Base-by-base conservation (phyloP, 805 yeast species). In the Cyberlindnera subsufficiens region DNA sequence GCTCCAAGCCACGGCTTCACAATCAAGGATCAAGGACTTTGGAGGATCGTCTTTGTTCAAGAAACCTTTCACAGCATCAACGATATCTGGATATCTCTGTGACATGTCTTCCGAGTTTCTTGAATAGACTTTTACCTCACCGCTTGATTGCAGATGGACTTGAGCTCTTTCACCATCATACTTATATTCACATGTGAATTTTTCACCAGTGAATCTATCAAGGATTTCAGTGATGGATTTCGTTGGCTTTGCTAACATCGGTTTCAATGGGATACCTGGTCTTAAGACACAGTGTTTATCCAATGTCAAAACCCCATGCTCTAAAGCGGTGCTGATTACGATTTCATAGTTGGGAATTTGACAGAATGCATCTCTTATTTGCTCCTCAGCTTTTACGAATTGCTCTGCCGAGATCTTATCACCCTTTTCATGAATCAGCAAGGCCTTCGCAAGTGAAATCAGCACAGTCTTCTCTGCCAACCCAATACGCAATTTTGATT, bases 1-100 rank as follows among this genome's bases (percentile, higher is more conserved):
- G 63, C 91, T 96, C 95, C 96, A 93, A 0, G 99, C 99, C 8
- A 93, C 99, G 7, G 96, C 96, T 65, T 93, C 99, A 65, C 96
- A 86, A 61, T 93, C 99, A 44, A 93, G 63, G 45, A 93, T 88
- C 61, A 91, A 71, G 8, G 86, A 75, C 1, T 56, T 47, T n/a
- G 36, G 30, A 5, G 10, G n/a, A 10, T 50, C 50, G 4, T 55
- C 51, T 11, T 61, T 59, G 20, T 66, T 65, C 33, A 79, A 56
- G 45, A 82, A 79, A 32, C 81, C 82, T 35, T 76, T 75, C 16
- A 87, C 72, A 35, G 86, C 79, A 1, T 80, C 72, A 13, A 85
- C 68, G 47, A 93, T 75, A 63, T 93, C 99, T 0, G 99, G 99
- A 60, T 93, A 93, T 57, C 96, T 69, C 58, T 86, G 88, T 0